Base-by-base conservation (phyloP, 164 flowering plant species). In the Taxillus chinensis region DNA sequence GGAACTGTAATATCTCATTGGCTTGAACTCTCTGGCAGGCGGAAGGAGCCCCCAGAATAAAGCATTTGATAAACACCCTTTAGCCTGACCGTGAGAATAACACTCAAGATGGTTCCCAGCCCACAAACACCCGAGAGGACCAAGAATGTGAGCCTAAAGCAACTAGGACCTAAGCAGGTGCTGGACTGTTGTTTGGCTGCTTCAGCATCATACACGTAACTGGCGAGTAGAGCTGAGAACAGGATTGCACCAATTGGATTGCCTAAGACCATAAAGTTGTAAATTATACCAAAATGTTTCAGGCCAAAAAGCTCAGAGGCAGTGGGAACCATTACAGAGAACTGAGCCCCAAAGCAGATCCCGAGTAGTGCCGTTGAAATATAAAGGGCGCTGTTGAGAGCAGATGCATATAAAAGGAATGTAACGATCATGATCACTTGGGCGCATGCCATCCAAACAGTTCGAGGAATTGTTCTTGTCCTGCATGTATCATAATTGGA, bases 221-320 rank as follows among this genome's bases (percentile, higher is more conserved):
- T 84, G 15, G 89, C 89, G 56, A 86, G 87, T 41, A 69, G n/a
- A 48, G 74, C 87, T 3, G 92, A 86, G 82, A 86, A 84, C 57
- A 86, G 78, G 5, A 82, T 67, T 39, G 92, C 86, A 41, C 92
- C 92, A 37, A 81, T 55, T 9, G 92, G 89, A 50, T 82, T 84
- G 39, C 85, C 85, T 2, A 86, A 67, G 58, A 39, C 59, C 74
- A 86, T 78, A 71, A 82, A 79, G 64, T 78, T 86, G 78, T 66
- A 82, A 41, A 80, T 82, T 41, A 80, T 51, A 8, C 92, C 92
- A 63, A 83, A 86, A 71, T 73, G 64, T 59, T 69, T 71, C 50
- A 81, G 59, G 14, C 80, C 80, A 50, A 74, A 76, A 45, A 79
- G 73, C 64, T 73, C 82, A 0, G 79, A 77, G n/a, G 66, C 68